phyloP scores from a whole-genome alignment of 164 flowering plant genomes.

The Tetrastigma voinierianum region DNA sequence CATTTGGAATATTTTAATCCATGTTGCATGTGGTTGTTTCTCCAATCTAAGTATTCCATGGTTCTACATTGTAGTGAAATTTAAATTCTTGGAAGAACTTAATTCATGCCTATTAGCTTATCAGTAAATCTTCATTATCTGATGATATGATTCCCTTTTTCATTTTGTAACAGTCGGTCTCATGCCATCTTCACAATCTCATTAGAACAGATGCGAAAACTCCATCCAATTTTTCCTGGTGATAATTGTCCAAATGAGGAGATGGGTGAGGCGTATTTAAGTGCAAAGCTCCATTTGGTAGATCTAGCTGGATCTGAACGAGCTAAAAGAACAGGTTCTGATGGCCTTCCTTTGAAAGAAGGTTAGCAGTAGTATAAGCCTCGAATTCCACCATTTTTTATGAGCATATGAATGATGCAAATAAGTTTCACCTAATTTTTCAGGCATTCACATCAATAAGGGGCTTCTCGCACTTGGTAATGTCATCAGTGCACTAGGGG shows the following conservation, averaged over 20 bases:
- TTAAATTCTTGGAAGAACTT: neutral
- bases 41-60: neutral
- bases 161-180: constrained; percentile 59
- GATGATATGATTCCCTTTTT: constrained; percentile 4
- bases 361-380: constrained; percentile 32
- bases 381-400: neutral
- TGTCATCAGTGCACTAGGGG: constrained; percentile 85
- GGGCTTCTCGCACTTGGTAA: constrained; percentile 88
- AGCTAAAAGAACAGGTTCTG: constrained; percentile 90
- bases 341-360: constrained; percentile 86
- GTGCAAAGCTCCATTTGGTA: constrained; percentile 87
- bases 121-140: constrained; percentile 7
- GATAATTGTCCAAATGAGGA: constrained; percentile 39
- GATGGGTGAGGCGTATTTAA: constrained; percentile 65
- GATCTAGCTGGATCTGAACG: constrained; percentile 96
- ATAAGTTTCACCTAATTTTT: neutral
- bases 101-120: neutral
- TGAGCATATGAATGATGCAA: neutral
- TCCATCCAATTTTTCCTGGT: constrained; percentile 26
- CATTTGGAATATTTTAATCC: neutral
- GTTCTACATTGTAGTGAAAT: neutral
- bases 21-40: neutral
- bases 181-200: constrained; percentile 96
- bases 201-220: constrained; percentile 68
- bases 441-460: constrained; percentile 81